Conservation (phyloP, 768 basidiomycete species). For the Daedaleopsis nitida region DNA sequence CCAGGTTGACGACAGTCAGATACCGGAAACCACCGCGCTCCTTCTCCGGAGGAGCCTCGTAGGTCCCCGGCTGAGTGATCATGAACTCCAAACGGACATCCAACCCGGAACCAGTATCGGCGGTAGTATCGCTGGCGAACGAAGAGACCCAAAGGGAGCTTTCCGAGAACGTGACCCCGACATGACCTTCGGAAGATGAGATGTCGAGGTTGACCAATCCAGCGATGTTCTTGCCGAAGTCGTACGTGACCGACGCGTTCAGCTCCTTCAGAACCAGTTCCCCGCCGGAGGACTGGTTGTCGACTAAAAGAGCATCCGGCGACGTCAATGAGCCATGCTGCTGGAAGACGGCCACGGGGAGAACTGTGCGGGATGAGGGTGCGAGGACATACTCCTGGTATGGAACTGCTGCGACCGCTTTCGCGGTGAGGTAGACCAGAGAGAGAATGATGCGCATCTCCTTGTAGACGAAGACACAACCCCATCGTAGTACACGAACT, state of each 20-base stretch:
- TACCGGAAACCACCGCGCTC: slow-evolving; percentile 20
- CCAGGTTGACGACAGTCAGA: slow-evolving; percentile 16
- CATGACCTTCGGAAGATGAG: slow-evolving; percentile 2
- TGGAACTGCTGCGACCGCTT: slow-evolving; percentile 1
- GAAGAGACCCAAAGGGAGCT: slow-evolving; percentile 19
- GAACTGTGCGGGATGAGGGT: slow-evolving; percentile 14
- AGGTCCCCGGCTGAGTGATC: slow-evolving; percentile 2
- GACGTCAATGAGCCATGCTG: slow-evolving; percentile 11
- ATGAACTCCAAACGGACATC: slow-evolving; percentile 14
- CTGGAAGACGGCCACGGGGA: slow-evolving; percentile 5
- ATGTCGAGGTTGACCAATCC: slow-evolving; percentile 16
- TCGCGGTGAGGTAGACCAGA: background rate
- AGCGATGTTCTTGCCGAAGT: slow-evolving; percentile 22
- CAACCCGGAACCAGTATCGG: slow-evolving; percentile 2
- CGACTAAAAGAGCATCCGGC: background rate
- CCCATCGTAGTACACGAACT: background rate
- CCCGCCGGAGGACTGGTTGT: background rate
- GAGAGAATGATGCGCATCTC: background rate
- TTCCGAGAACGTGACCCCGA: slow-evolving; percentile 20
- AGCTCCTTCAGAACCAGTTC: slow-evolving; percentile 1
- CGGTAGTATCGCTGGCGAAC: slow-evolving; percentile 9
- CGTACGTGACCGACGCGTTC: slow-evolving; percentile 18
- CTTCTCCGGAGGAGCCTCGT: slow-evolving; percentile 8
- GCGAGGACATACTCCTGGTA: slow-evolving; percentile 19
- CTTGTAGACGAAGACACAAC: background rate